Evolutionary conservation across 192 early-diverging fungal genomes (phyloP), one percentile per base, ranked within the genome.

Genomic region (Rhizoclosmatium sp.): DNA sequence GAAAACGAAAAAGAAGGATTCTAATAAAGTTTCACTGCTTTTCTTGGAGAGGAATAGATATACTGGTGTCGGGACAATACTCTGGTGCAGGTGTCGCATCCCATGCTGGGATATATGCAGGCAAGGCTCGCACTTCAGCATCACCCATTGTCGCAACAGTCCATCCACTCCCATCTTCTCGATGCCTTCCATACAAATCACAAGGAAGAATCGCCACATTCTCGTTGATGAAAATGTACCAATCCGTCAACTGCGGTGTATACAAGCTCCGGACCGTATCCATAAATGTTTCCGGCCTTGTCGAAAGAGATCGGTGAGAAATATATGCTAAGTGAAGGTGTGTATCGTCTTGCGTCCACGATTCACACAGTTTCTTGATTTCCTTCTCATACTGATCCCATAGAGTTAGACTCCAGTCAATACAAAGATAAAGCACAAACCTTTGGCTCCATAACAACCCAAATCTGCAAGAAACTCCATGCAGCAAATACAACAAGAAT

Each of bases 101-200:
- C 75, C 75, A 76, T 9, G 61, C n/a, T 12, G 75, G 75, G 44
- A 16, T 42, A 67, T 76, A 76, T 7, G 45, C n/a, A 23, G 75
- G 75, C 75, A 76, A 66, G n/a, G 39, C 44, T 7, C 59, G n/a
- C 0, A 44, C 65, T 5, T 42, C 10, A 2, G 14, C 19, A 5
- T 40, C 3, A 47, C 66, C 75, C 12, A 67, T 42, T 14, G 75
- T 76, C 12, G 64, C 75, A 5, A 64, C 75, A 7, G 75, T 76
- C 75, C 75, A 76, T 19, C 64, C 75, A 10, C 59, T 66, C 40
- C 75, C 75, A 44, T 76, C 75, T 47, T 75, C 72, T 19, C 61
- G 46, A 21, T 76, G 75, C 16, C 7, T 41, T 19, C 75, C 75
- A 67, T 39, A 76, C 46, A 48, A 4, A 4, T 65, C 12, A 3